Base-by-base conservation (phyloP, 1,139 yeast genomes). In the Debaryomyces sp. region DNA sequence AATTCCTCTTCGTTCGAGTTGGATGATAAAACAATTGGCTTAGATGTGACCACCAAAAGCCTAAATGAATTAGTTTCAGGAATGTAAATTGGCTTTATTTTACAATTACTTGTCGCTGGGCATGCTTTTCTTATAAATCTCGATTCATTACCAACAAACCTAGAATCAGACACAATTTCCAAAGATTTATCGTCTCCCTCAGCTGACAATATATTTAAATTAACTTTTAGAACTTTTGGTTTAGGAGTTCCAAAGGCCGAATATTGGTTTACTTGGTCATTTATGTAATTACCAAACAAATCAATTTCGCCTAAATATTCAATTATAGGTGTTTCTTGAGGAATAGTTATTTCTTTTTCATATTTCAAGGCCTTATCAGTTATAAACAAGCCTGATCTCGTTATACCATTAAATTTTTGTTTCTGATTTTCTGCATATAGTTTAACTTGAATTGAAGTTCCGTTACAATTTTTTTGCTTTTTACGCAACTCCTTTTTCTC, bases 161-260 rank as follows among this genome's bases (percentile, higher is more conserved):
- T 77, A 30, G 95, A 84, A 67, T 92, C 97, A 24, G 92, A 71
- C 2, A 81, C 86, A 12, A 94, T 57, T 1, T 87, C 86, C 46
- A 78, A 47, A 0, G 55, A 37, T 13, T 49, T 42, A 7, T 51
- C 50, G 7, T 30, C 37, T 9, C 50, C 41, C 6, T 39, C 40
- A 2, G 41, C 45, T 4, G 44, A 27, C 2, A 50, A 44, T 60
- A 52, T 61, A 58, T 18, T 84, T 73, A 64, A 78, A 71, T 59
- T 80, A 68, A 58, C 54, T 46, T 66, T 70, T 34, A 85, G 66
- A 1, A 89, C 96, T 48, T 83, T 83, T 1, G 95, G 94, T 60
- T 91, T 91, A 10, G 96, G 85, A 15, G 90, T 83, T 0, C 97
- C 97, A 80, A 91, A 82, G n/a, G 80, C 66, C 52, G 83, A 68